A percentile compares a stretch with the other conserved stretches of the same genome.
Conservation (phyloP, 176 grass and related monocot species). For the Oryza longistaminata region DNA sequence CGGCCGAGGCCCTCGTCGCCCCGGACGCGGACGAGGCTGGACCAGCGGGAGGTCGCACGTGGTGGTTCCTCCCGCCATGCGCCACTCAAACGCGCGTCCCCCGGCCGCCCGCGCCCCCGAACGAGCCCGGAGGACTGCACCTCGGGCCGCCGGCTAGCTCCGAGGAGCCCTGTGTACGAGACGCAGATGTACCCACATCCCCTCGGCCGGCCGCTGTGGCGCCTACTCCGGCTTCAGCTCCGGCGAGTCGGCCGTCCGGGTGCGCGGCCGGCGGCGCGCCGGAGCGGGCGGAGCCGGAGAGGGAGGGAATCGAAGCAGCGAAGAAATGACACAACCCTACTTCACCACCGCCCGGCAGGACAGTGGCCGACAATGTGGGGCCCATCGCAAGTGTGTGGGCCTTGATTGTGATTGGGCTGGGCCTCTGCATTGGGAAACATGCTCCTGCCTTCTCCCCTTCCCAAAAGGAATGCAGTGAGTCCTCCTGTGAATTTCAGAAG, state of each 20-base stretch:
- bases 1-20: constrained; percentile 66
- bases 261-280: too few relatives aligned
- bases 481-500: too few relatives aligned
- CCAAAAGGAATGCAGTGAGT: too few relatives aligned
- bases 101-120: too few relatives aligned
- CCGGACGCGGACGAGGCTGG: constrained; percentile 73
- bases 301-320: constrained; percentile 32
- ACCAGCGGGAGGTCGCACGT: constrained; percentile 81
- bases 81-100: constrained; percentile 78
- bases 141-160: constrained; percentile 60
- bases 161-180: constrained; percentile 79
- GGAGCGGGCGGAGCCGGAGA: constrained; percentile 8
- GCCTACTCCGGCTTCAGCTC: too few relatives aligned
- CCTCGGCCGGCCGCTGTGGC: too few relatives aligned
- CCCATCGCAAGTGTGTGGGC: too few relatives aligned
- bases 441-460: too few relatives aligned
- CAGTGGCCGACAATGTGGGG: too few relatives aligned
- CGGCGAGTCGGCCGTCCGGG: not conserved
- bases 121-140: too few relatives aligned
- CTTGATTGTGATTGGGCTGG: too few relatives aligned
- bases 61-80: constrained; percentile 77
- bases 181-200: constrained; percentile 98
- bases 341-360: not conserved
- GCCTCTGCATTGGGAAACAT: too few relatives aligned
- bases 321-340: constrained; percentile 24